phyloP scores from a whole-genome alignment of 1,284 basidiomycete genomes.

The Apiotrichum veenhuisii region DNA sequence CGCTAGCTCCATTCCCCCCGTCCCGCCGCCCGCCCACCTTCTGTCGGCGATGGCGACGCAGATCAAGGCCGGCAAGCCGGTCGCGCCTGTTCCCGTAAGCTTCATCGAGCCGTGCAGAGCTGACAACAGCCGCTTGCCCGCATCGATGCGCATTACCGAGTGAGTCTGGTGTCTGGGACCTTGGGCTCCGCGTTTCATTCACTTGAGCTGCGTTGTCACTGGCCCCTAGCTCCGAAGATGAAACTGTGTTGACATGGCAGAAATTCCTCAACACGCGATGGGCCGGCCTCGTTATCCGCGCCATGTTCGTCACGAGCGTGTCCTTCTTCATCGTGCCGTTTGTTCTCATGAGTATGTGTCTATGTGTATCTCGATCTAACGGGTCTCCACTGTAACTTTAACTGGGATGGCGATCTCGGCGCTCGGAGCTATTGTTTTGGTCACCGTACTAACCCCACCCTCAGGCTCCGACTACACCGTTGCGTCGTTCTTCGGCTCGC shows the following conservation, averaged over 20 bases:
- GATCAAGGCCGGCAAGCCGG: neutral
- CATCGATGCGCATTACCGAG: slow-evolving; percentile 39
- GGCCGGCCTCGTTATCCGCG: slow-evolving; percentile 18
- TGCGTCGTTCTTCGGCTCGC: slow-evolving; percentile 5
- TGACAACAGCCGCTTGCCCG: slow-evolving; percentile 17
- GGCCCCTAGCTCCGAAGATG: too few species aligned
- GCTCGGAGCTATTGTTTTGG: too few species aligned
- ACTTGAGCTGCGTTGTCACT: too few species aligned
- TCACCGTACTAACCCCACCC: neutral
- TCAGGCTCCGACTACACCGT: slow-evolving; percentile 12
- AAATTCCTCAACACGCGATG: slow-evolving; percentile 33
- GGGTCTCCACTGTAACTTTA: too few species aligned
- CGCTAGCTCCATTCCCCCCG: too few species aligned
- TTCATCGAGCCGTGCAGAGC: neutral
- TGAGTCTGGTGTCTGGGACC: too few species aligned
- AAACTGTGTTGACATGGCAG: too few species aligned
- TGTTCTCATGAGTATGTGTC: slow-evolving; percentile 8
- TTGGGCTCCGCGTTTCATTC: too few species aligned
- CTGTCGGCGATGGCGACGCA: neutral
- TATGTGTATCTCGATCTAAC: neutral
- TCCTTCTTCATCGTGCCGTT: slow-evolving; percentile 21
- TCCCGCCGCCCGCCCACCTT: too few species aligned
- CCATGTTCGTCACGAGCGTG: slow-evolving; percentile 8
- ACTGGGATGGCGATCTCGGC: too few species aligned
- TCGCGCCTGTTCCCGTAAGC: neutral